Conservation (phyloP, 2,329 filamentous ascomycete species). For the Sporothrix luriei region DNA sequence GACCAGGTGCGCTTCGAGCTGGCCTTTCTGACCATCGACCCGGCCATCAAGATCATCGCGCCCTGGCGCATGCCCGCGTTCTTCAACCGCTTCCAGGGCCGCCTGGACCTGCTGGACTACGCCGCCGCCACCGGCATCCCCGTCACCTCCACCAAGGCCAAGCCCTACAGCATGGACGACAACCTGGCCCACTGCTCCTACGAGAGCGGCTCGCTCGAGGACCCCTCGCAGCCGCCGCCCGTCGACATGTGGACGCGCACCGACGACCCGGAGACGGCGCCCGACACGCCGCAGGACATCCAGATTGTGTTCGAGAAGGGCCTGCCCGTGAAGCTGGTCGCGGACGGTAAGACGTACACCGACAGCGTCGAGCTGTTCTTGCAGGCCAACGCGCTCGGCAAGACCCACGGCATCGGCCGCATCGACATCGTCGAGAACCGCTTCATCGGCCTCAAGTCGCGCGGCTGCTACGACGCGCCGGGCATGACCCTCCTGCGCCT, state of each 20-base stretch:
- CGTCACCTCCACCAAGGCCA: slow-evolving; percentile 71
- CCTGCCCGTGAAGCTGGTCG: slow-evolving; percentile 62
- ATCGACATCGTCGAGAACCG: slow-evolving; percentile 84
- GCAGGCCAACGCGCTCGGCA: slow-evolving; percentile 70
- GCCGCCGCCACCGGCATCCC: slow-evolving; percentile 68
- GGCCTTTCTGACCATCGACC: slow-evolving; percentile 51
- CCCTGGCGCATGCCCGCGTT: slow-evolving; percentile 73
- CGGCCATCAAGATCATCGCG: slow-evolving; percentile 70
- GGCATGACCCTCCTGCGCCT: slow-evolving; percentile 50
- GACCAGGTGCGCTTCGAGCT: slow-evolving; percentile 47
- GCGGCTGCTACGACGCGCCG: slow-evolving; percentile 77
- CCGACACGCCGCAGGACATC: slow-evolving; percentile 71
- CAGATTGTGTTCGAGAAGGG: slow-evolving; percentile 73
- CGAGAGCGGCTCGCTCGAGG: slow-evolving; percentile 67
- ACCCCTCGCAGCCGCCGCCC: slow-evolving; percentile 65
- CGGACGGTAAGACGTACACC: slow-evolving; percentile 63
- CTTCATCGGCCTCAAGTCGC: slow-evolving; percentile 71
- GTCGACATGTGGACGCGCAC: slow-evolving; percentile 81
- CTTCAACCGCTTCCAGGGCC: slow-evolving; percentile 70
- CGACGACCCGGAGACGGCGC: slow-evolving; percentile 67
- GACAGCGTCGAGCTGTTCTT: slow-evolving; percentile 73
- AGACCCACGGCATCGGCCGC: slow-evolving; percentile 72
- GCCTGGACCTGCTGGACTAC: slow-evolving; percentile 72
- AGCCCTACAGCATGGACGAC: slow-evolving; percentile 64
- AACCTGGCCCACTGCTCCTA: slow-evolving; percentile 68